Conservation (phyloP, 306 rosid genomes). For the Corylus heterophylla region DNA sequence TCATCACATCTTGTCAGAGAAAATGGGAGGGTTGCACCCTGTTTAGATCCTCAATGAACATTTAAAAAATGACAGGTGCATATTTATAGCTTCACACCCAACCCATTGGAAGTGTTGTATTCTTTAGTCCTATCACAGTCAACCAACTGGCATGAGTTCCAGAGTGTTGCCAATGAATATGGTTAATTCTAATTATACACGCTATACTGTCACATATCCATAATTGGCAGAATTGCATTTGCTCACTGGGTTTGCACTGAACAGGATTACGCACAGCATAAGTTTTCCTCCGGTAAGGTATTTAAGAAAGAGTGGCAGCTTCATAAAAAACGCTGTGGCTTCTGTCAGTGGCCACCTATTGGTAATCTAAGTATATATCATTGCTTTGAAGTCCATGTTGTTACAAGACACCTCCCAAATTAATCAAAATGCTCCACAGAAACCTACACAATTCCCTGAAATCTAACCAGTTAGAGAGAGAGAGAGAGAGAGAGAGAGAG, state of each 20-base stretch:
- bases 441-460: background rate
- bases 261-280: background rate
- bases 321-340: background rate
- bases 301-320: background rate
- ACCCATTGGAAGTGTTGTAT: background rate
- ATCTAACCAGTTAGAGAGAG: background rate
- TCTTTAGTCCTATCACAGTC: too few species aligned
- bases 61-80: background rate
- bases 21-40: background rate
- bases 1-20: background rate
- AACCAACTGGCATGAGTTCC: too few species aligned
- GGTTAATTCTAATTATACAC: background rate
- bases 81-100: background rate
- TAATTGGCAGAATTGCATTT: background rate
- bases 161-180: background rate
- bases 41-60: background rate
- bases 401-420: background rate
- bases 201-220: background rate
- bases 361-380: background rate
- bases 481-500: background rate
- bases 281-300: background rate
- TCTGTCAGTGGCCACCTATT: background rate
- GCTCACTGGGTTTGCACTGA: background rate
- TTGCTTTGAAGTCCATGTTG: background rate
- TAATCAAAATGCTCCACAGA: background rate